Evolutionary conservation across 768 basidiomycete species (phyloP).

Genomic region (Porphyrellus cyaneotinctus): DNA sequence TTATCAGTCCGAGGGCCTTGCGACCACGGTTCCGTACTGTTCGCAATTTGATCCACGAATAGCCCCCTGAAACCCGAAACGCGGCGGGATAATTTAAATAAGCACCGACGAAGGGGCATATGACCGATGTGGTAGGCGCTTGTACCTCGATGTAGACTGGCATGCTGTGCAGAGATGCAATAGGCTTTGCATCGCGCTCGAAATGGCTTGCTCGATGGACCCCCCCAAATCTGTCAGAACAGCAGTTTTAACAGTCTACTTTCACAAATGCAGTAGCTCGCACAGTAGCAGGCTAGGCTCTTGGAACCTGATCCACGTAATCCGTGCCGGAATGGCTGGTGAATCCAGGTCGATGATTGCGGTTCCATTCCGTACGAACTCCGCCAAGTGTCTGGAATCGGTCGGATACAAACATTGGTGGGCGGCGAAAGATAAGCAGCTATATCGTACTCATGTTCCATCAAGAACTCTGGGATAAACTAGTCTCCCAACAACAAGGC

Average conservation of each 20-base stretch:
- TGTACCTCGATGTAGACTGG: conserved; percentile 24
- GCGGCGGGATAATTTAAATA: conserved; percentile 14
- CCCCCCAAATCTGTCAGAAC: conserved; percentile 38
- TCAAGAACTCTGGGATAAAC: not conserved
- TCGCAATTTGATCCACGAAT: not conserved
- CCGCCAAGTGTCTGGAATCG: conserved; percentile 18
- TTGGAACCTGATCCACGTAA: too few relatives aligned
- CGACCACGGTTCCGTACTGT: conserved; percentile 34
- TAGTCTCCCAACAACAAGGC: too few relatives aligned
- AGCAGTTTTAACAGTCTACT: conserved; percentile 34
- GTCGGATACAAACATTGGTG: not conserved
- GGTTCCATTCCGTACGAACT: conserved; percentile 23
- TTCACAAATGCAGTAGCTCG: conserved; percentile 36
- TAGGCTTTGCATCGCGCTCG: conserved; percentile 31
- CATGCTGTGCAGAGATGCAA: conserved; percentile 32
- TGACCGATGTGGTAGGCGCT: not conserved
- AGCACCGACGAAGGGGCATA: too few relatives aligned
- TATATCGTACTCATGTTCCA: not conserved
- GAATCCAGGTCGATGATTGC: conserved; percentile 31
- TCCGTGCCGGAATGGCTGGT: conserved; percentile 25
- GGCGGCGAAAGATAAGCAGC: conserved; percentile 1
- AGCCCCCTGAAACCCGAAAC: conserved; percentile 28
- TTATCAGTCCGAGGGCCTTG: conserved; percentile 15
- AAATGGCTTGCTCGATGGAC: conserved; percentile 32
- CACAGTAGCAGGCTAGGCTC: too few relatives aligned